Evolutionary conservation across 768 basidiomycete species (phyloP).

Genomic region (Ramaria rubella): DNA sequence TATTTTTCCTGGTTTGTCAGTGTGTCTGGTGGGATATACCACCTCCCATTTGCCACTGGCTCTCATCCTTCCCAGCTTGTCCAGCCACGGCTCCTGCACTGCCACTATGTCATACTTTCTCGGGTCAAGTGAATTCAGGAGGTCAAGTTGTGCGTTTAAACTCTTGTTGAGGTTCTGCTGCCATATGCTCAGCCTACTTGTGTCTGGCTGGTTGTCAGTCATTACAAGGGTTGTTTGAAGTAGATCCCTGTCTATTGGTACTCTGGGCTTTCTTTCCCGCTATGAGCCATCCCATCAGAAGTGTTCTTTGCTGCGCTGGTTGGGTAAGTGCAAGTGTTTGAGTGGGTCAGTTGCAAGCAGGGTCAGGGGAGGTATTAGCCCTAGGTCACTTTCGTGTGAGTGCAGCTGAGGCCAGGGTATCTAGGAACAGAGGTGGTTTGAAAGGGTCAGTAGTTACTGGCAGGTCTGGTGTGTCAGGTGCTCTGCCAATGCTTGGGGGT

Average conservation of each 20-base stretch:
- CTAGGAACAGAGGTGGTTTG: too few relatives aligned
- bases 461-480: background rate
- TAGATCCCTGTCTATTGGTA: background rate
- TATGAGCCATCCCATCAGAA: background rate
- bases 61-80: background rate
- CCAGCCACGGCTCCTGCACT: slow-evolving; percentile 6
- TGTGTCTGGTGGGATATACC: too few relatives aligned
- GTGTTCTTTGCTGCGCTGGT: too few relatives aligned
- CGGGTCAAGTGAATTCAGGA: background rate
- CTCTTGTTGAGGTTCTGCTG: slow-evolving; percentile 2
- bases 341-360: background rate
- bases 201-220: background rate
- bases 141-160: background rate
- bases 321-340: background rate
- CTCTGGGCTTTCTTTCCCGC: background rate
- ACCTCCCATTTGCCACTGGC: background rate
- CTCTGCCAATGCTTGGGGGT: background rate
- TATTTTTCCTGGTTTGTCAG: too few relatives aligned
- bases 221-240: slow-evolving; percentile 11
- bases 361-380: background rate
- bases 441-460: too few relatives aligned
- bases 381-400: too few relatives aligned
- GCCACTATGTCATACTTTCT: slow-evolving; percentile 4
- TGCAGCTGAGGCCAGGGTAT: too few relatives aligned
- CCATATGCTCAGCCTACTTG: slow-evolving; percentile 7